Evolutionary conservation across 805 yeast species (phyloP), one percentile per base, ranked within the genome.

Genomic region (Monosporozyma servazzii): DNA sequence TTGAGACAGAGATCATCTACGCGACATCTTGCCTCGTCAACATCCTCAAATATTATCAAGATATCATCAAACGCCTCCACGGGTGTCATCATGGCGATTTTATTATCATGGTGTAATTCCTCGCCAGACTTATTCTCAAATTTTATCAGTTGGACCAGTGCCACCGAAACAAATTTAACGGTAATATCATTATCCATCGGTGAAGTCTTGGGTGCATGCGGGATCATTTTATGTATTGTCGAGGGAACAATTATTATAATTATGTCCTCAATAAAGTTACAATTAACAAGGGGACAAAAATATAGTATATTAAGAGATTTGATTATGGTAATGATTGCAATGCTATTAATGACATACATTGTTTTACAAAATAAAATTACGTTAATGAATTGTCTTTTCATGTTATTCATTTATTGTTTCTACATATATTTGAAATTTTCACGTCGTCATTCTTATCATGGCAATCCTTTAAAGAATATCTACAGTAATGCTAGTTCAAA

Each of bases 171-270:
- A 20, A 51, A 58, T 3, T 51, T 59, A 8, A 56, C 56, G 21
- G 58, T 63, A 4, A 67, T 65, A 5, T 60, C 65, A 7, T 51
- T 68, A 8, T 68, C 72, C 1, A 50, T 68, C 7, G 70, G 72
- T 37, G 72, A 68, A 51, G 70, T 68, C 1, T 46, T 68, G 13
- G 72, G 72, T 2, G 66, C 72, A 3, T 66, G 71, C 53, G 72
- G 72, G 15, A 66, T 67, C 23, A 67, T 68, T 5, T 47, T 68
- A 27, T 68, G 71, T 50, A 58, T 68, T 15, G 71, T 68, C 0
- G 59, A 57, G 40, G 72, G 72, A 7, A 61, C 68, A 1, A 58
- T 67, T 3, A 60, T 66, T 20, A 55, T 66, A 18, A 58, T 57
- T 11, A 66, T 64, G 68, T 51, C 65, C 7, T 50, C 54, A 3